These are phyloP conservation scores for Hibiscus trionum DNA, from an alignment of 345 rosid genomes.

Conservation along the genomic window DNA sequence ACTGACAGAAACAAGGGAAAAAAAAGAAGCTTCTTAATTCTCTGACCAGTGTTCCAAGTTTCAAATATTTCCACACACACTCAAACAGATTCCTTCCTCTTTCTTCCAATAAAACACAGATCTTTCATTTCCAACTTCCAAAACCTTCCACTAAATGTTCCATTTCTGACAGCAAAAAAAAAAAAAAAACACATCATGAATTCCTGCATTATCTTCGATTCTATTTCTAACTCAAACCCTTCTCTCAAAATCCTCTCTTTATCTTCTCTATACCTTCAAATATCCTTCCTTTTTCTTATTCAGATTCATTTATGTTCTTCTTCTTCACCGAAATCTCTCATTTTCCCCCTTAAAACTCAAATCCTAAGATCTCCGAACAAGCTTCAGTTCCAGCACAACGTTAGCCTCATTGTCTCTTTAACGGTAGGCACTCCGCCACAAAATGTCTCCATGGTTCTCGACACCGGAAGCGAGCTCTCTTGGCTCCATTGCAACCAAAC, in stretches of 20 bases:
- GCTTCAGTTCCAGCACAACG: conserved; percentile 76
- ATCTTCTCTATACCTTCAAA: background rate
- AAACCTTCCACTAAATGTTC: background rate
- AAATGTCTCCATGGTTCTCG: background rate
- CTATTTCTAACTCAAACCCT: background rate
- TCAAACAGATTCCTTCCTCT: background rate
- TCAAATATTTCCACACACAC: background rate
- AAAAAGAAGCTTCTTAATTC: background rate
- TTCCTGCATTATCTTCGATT: background rate
- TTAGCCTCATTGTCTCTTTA: conserved; percentile 65
- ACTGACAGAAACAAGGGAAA: background rate
- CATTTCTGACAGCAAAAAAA: background rate
- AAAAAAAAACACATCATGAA: background rate
- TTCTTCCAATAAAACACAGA: background rate
- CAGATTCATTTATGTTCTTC: background rate
- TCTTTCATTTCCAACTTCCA: background rate
- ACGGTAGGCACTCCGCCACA: conserved; percentile 87
- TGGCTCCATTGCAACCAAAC: conserved; percentile 39
- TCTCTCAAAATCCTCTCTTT: background rate
- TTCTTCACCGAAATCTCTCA: background rate
- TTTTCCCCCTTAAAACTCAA: conserved; percentile 49
- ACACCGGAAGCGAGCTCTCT: conserved; percentile 2
- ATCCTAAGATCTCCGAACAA: conserved; percentile 50
- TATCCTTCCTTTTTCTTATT: background rate
- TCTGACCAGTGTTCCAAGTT: background rate